These are phyloP conservation scores for Cystofilobasidium ferigula DNA, from an alignment of 768 basidiomycete species.

Conservation along the genomic window DNA sequence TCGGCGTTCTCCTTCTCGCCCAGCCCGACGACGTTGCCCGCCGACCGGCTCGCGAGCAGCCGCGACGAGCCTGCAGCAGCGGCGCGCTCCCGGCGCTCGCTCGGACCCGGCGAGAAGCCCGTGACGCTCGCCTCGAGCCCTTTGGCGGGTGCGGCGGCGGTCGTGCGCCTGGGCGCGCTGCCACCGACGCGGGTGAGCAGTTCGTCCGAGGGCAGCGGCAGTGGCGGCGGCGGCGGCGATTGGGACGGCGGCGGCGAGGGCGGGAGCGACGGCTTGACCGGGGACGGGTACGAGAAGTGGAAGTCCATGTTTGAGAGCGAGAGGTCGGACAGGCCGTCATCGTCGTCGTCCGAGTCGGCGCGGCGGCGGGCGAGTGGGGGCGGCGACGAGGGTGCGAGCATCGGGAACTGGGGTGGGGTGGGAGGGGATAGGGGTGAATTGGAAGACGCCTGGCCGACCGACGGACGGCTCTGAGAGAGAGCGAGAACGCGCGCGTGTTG, in stretches of 20 bases:
- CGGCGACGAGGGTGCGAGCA: no score
- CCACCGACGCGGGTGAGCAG: no score
- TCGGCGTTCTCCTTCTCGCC: not conserved
- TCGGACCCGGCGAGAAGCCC: not conserved
- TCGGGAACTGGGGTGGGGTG: no score
- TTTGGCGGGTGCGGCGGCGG: not conserved
- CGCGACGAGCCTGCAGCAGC: no score
- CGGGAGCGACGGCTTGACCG: not conserved
- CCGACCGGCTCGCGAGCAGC: not conserved
- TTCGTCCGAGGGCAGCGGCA: not conserved
- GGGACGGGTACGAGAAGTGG: not conserved
- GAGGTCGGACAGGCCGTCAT: not conserved
- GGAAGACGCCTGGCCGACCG: no score
- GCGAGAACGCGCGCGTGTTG: no score
- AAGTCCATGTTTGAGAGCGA: conserved; percentile 1
- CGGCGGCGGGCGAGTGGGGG: no score
- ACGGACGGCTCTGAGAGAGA: no score
- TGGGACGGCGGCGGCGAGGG: not conserved
- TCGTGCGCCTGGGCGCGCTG: no score
- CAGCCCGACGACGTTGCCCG: not conserved
- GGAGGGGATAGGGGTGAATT: no score
- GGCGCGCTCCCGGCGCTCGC: not conserved
- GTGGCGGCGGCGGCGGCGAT: not conserved
- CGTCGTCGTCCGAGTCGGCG: no score
- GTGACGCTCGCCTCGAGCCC: not conserved